Percentiles rank a stretch among this genome's conserved stretches.
Evolutionary conservation across 805 yeast species (phyloP).

Genomic region (Teunomyces kruisii): DNA sequence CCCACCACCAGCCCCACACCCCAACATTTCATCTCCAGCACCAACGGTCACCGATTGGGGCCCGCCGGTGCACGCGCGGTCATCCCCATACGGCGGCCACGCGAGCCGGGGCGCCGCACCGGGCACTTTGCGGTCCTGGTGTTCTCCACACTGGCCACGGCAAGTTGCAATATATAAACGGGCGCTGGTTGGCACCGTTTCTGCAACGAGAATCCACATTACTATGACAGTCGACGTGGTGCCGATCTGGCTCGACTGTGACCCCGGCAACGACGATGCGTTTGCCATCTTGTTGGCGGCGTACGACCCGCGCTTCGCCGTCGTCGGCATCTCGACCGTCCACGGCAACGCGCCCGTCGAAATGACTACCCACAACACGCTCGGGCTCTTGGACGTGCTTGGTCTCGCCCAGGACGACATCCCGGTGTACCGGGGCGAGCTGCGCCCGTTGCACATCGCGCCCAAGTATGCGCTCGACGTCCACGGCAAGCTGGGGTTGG

Average conservation of each 20-base stretch:
- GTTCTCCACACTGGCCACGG: constrained; percentile 1
- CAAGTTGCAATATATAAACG: background rate
- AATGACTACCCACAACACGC: constrained; percentile 67
- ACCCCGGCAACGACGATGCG: constrained; percentile 90
- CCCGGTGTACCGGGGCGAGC: constrained; percentile 68
- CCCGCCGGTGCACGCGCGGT: no score
- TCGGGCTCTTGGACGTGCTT: constrained; percentile 64
- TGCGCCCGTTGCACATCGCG: constrained; percentile 51
- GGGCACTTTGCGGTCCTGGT: background rate
- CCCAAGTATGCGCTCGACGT: constrained; percentile 58
- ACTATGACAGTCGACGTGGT: constrained; percentile 22
- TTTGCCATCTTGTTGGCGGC: constrained; percentile 68
- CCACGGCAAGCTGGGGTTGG: constrained; percentile 76
- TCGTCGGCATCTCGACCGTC: constrained; percentile 72
- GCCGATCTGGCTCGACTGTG: constrained; percentile 89
- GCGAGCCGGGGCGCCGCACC: background rate
- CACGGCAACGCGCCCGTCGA: constrained; percentile 69
- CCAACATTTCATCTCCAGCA: no score
- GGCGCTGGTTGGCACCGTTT: no score
- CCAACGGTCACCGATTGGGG: no score
- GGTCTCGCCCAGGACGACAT: constrained; percentile 40
- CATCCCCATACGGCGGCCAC: background rate
- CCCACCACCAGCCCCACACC: no score
- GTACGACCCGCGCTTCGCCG: constrained; percentile 55
- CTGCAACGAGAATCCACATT: background rate